Percentiles rank a stretch among this genome's conserved stretches.
Conservation (phyloP, 2,329 filamentous ascomycete species). For the Cordyceps tenuipes region DNA sequence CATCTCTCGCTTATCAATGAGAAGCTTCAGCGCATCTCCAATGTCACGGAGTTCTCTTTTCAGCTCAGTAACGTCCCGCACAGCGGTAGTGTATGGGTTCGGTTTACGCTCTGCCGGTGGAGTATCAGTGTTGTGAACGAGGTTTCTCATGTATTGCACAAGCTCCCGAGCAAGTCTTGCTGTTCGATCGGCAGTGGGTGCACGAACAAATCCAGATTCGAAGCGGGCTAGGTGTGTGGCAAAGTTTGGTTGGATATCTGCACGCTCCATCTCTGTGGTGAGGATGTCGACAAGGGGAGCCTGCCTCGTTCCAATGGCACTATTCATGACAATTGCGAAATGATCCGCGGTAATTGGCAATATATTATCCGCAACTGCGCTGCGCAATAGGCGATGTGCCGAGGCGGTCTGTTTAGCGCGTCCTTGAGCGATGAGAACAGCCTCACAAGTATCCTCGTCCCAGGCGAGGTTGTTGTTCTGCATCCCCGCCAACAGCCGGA, state of each 20-base stretch:
- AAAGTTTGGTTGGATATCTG: slow-evolving; percentile 34
- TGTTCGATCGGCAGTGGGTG: slow-evolving; percentile 20
- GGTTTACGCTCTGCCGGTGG: slow-evolving; percentile 1
- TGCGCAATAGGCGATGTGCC: slow-evolving; percentile 40
- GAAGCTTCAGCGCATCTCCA: slow-evolving; percentile 25
- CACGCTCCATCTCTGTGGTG: slow-evolving; percentile 33
- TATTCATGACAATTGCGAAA: slow-evolving; percentile 45
- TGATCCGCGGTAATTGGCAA: slow-evolving; percentile 41
- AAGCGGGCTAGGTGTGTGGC: slow-evolving; percentile 35
- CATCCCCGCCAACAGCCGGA: slow-evolving; percentile 43
- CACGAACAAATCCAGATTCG: slow-evolving; percentile 26
- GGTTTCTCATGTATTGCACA: slow-evolving; percentile 21
- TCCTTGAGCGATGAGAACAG: slow-evolving; percentile 41
- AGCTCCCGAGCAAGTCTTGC: slow-evolving; percentile 22
- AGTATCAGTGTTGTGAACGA: slow-evolving; percentile 12
- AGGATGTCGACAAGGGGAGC: slow-evolving; percentile 27
- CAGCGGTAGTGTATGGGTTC: background rate
- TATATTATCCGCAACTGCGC: slow-evolving; percentile 33
- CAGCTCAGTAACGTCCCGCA: slow-evolving; percentile 18
- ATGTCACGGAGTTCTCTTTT: slow-evolving; percentile 22
- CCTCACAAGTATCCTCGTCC: slow-evolving; percentile 41
- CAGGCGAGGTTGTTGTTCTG: slow-evolving; percentile 36
- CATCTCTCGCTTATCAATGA: slow-evolving; percentile 33
- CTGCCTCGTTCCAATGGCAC: slow-evolving; percentile 39
- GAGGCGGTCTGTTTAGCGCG: slow-evolving; percentile 40